These are phyloP conservation scores for Russula lepida DNA, from an alignment of 768 basidiomycete species.

Conservation along the genomic window DNA sequence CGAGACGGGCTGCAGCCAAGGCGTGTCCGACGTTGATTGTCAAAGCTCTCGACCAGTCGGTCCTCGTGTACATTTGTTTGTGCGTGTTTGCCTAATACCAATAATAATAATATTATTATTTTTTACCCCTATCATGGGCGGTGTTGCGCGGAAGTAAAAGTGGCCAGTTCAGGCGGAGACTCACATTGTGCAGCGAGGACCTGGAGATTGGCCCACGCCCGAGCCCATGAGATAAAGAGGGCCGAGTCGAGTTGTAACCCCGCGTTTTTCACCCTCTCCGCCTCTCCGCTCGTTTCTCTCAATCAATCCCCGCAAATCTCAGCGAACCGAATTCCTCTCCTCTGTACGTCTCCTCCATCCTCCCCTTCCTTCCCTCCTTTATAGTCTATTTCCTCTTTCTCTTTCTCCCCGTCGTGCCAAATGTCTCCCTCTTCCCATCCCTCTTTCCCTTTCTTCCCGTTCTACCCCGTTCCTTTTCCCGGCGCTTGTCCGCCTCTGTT, in stretches of 20 bases:
- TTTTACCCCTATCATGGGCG: background rate
- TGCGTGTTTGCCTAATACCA: background rate
- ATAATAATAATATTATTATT: background rate
- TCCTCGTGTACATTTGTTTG: constrained; percentile 14
- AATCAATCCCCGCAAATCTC: constrained; percentile 21
- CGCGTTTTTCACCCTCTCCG: constrained; percentile 21
- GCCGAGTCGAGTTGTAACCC: constrained; percentile 21
- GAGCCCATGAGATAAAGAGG: constrained; percentile 17
- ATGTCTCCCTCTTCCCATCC: background rate
- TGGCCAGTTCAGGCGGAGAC: constrained; percentile 6
- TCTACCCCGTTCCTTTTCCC: background rate
- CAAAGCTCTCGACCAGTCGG: background rate
- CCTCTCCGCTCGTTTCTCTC: constrained; percentile 20
- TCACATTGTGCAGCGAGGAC: background rate
- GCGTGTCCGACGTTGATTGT: constrained; percentile 14
- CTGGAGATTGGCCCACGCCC: background rate
- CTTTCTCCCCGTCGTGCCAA: background rate
- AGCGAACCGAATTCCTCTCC: constrained; percentile 17
- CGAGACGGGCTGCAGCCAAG: constrained; percentile 12
- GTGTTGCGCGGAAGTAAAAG: background rate
- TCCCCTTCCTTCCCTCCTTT: background rate
- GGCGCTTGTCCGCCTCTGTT: constrained; percentile 13
- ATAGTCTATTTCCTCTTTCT: background rate
- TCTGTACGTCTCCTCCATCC: constrained; percentile 13
- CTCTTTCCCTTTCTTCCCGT: background rate